These are phyloP conservation scores for Clitocybe nebularis DNA, from an alignment of 1,284 basidiomycete species.

Conservation along the genomic window DNA sequence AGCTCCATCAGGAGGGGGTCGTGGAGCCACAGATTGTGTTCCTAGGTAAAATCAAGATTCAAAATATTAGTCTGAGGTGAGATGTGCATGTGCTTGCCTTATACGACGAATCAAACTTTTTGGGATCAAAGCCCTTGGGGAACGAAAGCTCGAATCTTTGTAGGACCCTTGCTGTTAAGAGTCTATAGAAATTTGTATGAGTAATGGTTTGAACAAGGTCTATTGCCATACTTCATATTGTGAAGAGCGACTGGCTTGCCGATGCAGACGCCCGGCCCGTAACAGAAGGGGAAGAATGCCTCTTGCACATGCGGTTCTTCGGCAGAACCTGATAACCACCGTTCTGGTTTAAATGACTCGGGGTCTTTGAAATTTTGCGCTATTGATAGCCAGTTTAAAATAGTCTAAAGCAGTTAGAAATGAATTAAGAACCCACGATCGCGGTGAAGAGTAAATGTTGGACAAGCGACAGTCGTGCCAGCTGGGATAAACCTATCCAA, in stretches of 20 bases:
- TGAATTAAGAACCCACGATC: slow-evolving; percentile 1
- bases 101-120: slow-evolving; percentile 20
- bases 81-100: slow-evolving; percentile 11
- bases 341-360: slow-evolving; percentile 17
- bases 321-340: slow-evolving; percentile 15
- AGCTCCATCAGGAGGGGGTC: slow-evolving; percentile 1
- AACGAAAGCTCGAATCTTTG: slow-evolving; percentile 16
- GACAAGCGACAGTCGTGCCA: slow-evolving; percentile 6
- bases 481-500: slow-evolving; percentile 3
- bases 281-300: slow-evolving; percentile 19
- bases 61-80: background rate
- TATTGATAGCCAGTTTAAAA: slow-evolving; percentile 1
- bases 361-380: slow-evolving; percentile 19
- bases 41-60: background rate
- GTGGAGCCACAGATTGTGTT: slow-evolving; percentile 7
- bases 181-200: slow-evolving; percentile 8
- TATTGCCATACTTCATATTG: slow-evolving; percentile 22
- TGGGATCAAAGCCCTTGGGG: slow-evolving; percentile 14
- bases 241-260: slow-evolving; percentile 22
- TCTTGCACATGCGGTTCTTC: slow-evolving; percentile 13
- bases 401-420: background rate
- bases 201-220: background rate
- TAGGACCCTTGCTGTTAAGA: slow-evolving; percentile 15
- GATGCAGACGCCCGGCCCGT: slow-evolving; percentile 20
- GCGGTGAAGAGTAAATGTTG: slow-evolving; percentile 8